Evolutionary conservation across 352 stramenopile species (phyloP).

Genomic region (Globisporangium cystogenes): DNA sequence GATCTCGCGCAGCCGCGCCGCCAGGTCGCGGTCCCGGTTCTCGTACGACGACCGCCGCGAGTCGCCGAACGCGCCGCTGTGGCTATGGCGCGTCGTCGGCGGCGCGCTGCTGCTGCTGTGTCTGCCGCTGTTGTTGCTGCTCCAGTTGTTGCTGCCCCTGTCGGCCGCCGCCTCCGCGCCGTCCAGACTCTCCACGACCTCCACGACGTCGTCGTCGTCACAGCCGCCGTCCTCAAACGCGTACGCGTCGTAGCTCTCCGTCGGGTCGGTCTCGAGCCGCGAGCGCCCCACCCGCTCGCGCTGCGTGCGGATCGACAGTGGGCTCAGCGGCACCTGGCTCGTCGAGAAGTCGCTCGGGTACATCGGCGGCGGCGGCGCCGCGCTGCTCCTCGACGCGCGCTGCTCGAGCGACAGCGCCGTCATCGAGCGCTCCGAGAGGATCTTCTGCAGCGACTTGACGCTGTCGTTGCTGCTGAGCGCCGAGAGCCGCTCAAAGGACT

Average conservation of each 20-base stretch:
- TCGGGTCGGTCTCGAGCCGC: conserved; percentile 57
- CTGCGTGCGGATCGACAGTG: conserved; percentile 43
- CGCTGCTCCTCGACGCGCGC: conserved; percentile 2
- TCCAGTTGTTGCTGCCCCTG: no score
- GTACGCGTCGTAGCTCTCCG: conserved; percentile 61
- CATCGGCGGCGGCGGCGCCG: conserved; percentile 10
- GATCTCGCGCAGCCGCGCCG: conserved; percentile 53
- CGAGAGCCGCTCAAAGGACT: conserved; percentile 36
- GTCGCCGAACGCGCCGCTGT: conserved; percentile 12
- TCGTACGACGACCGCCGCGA: conserved; percentile 30
- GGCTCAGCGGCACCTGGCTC: conserved; percentile 49
- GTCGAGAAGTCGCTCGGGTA: conserved; percentile 32
- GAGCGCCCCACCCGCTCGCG: conserved; percentile 25
- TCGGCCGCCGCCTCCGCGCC: no score
- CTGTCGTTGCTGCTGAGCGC: conserved; percentile 41
- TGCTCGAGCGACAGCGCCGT: conserved; percentile 7
- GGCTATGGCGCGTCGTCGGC: not conserved
- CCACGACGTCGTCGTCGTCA: conserved; percentile 9
- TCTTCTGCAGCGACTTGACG: conserved; percentile 22
- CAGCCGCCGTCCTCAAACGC: conserved; percentile 22
- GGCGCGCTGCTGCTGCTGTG: conserved; percentile 10
- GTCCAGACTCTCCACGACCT: conserved; percentile 25
- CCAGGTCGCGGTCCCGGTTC: conserved; percentile 42
- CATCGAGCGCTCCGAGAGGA: conserved; percentile 15
- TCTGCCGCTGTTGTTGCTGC: conserved; percentile 6